Conservation (phyloP, 179 eudicot genomes). For the Vitellaria paradoxa region DNA sequence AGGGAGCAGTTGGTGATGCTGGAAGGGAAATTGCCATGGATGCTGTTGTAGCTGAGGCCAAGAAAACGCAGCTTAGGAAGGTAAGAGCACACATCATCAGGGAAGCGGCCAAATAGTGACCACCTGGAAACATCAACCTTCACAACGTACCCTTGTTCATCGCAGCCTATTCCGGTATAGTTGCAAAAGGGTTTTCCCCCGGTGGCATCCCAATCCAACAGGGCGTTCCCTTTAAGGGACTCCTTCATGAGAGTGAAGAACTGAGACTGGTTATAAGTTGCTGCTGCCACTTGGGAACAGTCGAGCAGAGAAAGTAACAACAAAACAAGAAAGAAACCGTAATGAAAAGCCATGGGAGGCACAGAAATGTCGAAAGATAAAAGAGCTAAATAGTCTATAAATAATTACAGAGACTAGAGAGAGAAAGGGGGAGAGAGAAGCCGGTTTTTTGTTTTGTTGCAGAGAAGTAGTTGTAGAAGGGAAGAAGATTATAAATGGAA, state of each 20-base stretch:
- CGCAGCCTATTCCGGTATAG: conserved; percentile 65
- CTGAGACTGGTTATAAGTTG: conserved; percentile 38
- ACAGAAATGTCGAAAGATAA: neutral
- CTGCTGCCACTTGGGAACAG: conserved; percentile 24
- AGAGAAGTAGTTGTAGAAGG: conserved; percentile 40
- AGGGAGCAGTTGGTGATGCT: conserved; percentile 65
- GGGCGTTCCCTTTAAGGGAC: conserved; percentile 47
- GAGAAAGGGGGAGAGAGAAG: conserved; percentile 8
- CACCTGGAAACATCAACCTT: conserved; percentile 52
- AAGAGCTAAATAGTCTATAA: neutral
- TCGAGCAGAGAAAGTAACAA: conserved; percentile 27
- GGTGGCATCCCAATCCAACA: conserved; percentile 48
- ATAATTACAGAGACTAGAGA: neutral
- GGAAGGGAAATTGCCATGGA: conserved; percentile 54
- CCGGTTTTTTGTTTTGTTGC: conserved; percentile 34
- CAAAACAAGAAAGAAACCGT: conserved; percentile 23
- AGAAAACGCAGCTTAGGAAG: conserved; percentile 58
- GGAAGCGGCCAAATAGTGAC: conserved; percentile 66
- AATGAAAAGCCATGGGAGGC: conserved; percentile 45
- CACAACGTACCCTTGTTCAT: conserved; percentile 44
- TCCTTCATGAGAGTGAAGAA: conserved; percentile 62
- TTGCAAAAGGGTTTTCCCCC: conserved; percentile 47
- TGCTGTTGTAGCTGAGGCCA: conserved; percentile 48
- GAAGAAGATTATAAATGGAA: conserved; percentile 59
- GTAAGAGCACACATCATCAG: conserved; percentile 64